A percentile compares a stretch with the other conserved stretches of the same genome.
Conservation (phyloP, 805 yeast genomes). For the Starmerella vaccinii region DNA sequence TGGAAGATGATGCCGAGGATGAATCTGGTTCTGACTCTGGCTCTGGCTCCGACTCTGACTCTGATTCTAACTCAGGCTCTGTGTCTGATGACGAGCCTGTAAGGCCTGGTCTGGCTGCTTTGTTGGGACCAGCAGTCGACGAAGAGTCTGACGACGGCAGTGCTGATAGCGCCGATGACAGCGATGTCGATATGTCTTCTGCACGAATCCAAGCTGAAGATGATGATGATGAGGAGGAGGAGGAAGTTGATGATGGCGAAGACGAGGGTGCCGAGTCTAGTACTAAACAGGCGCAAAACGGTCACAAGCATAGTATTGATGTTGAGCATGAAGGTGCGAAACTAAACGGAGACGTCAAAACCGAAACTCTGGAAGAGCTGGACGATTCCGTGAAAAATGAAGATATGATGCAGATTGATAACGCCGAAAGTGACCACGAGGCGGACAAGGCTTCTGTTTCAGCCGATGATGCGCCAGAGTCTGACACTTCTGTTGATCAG, state of each 20-base stretch:
- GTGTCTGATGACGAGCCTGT: constrained; percentile 11
- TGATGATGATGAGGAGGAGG: neutral
- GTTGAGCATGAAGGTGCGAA: neutral
- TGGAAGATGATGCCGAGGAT: constrained; percentile 10
- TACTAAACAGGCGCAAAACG: too few species aligned
- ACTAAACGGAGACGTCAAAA: constrained; percentile 4
- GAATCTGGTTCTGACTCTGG: constrained; percentile 14
- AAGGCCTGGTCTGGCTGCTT: constrained; percentile 15
- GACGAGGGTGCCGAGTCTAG: neutral
- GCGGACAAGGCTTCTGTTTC: too few species aligned
- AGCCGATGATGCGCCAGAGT: neutral
- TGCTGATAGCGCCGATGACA: constrained; percentile 25
- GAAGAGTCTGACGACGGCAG: constrained; percentile 25
- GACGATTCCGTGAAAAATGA: too few species aligned
- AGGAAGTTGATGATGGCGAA: neutral
- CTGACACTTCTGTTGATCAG: neutral
- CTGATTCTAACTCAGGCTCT: constrained; percentile 8
- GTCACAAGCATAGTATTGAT: neutral
- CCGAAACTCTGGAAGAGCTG: too few species aligned
- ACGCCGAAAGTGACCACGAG: neutral
- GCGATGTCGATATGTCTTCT: constrained; percentile 30
- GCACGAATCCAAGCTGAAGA: too few species aligned
- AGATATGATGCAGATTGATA: too few species aligned
- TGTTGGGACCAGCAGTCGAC: constrained; percentile 11
- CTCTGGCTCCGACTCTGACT: constrained; percentile 15